These are phyloP conservation scores for Rhodotorula sp. DNA, from an alignment of 1,284 basidiomycete genomes.

Conservation along the genomic window DNA sequence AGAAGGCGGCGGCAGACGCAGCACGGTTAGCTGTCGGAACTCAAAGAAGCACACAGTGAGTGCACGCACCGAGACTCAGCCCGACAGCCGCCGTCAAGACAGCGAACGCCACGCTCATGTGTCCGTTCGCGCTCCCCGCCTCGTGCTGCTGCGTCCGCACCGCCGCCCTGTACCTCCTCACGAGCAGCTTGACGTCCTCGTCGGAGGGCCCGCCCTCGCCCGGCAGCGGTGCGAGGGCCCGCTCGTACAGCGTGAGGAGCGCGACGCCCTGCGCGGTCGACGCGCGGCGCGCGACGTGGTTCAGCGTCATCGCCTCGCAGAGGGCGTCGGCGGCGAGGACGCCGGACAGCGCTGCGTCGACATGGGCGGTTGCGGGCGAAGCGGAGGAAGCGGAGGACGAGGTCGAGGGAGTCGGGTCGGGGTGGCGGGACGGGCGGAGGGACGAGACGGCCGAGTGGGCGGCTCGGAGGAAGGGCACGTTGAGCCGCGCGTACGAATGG, in stretches of 20 bases:
- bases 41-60: not conserved
- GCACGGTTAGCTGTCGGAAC: not conserved
- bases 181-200: slow-evolving; percentile 58
- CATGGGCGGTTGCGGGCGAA: not conserved
- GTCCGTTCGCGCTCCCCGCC: slow-evolving; percentile 66
- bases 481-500: slow-evolving; percentile 69
- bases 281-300: slow-evolving; percentile 82
- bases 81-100: slow-evolving; percentile 75
- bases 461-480: slow-evolving; percentile 73
- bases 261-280: slow-evolving; percentile 91
- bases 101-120: slow-evolving; percentile 88
- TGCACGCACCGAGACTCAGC: slow-evolving; percentile 65
- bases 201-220: slow-evolving; percentile 23
- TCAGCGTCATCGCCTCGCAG: slow-evolving; percentile 83
- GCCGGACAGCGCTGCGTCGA: slow-evolving; percentile 49
- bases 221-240: slow-evolving; percentile 64
- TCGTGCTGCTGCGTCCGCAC: slow-evolving; percentile 54
- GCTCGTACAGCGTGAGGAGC: slow-evolving; percentile 81
- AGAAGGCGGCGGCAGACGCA: not conserved
- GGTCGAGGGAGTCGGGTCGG: not conserved
- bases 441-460: slow-evolving; percentile 55
- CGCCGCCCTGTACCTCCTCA: slow-evolving; percentile 62
- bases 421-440: not conserved
- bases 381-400: not conserved
- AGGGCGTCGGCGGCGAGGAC: slow-evolving; percentile 68